A percentile compares a stretch with the other conserved stretches of the same genome.
These are phyloP conservation scores for Neurospora discreta DNA, from an alignment of 495 filamentous ascomycete genomes.

Conservation along the genomic window DNA sequence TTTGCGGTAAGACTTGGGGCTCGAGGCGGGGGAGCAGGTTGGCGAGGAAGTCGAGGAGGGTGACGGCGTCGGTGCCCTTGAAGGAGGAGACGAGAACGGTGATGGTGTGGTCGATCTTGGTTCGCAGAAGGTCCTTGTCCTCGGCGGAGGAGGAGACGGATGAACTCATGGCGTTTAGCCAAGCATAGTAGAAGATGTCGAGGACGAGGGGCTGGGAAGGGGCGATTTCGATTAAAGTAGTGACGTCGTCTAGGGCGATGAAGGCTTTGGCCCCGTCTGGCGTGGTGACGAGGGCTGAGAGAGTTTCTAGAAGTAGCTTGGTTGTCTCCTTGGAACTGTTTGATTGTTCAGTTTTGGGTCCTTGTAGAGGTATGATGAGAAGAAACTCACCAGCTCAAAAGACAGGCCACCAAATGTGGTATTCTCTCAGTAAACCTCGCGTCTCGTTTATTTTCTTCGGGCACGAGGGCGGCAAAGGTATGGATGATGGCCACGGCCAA, in stretches of 20 bases:
- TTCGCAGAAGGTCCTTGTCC: constrained; percentile 16
- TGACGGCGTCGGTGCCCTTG: constrained; percentile 39
- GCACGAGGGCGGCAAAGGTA: constrained; percentile 44
- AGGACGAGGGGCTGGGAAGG: constrained; percentile 39
- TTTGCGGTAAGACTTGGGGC: constrained; percentile 19
- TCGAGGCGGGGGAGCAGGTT: constrained; percentile 31
- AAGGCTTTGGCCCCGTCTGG: constrained; percentile 37
- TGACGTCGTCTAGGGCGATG: constrained; percentile 33
- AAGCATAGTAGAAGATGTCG: constrained; percentile 40
- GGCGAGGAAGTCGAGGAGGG: constrained; percentile 36
- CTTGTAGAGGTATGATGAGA: not conserved
- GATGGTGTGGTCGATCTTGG: constrained; percentile 35
- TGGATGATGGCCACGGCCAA: constrained; percentile 49
- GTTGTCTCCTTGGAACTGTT: constrained; percentile 40
- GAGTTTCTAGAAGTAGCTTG: constrained; percentile 40
- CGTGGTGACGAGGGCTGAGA: constrained; percentile 37
- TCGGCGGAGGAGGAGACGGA: constrained; percentile 1
- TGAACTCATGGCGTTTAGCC: constrained; percentile 28
- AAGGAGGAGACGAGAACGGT: constrained; percentile 34
- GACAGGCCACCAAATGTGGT: constrained; percentile 35
- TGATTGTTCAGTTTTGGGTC: constrained; percentile 10
- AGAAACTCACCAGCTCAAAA: constrained; percentile 38
- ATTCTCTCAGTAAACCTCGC: constrained; percentile 36
- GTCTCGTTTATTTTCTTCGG: constrained; percentile 29
- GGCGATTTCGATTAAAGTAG: constrained; percentile 40